Conservation (phyloP, 805 yeast species). For the Kodamaea lidongshanica region DNA sequence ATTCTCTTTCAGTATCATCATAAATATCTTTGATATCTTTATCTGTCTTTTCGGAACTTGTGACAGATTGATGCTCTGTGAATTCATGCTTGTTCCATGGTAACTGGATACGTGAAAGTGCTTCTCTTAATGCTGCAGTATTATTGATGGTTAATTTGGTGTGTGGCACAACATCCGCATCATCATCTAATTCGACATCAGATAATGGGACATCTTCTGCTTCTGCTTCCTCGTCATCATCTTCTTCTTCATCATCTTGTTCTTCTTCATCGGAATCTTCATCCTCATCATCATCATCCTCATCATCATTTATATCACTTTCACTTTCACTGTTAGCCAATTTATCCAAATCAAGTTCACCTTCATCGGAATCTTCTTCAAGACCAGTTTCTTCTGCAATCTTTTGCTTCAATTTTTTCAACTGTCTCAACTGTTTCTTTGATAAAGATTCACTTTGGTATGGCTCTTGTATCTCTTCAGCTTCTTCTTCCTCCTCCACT, state of each 20-base stretch:
- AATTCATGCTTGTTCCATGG: slow-evolving; percentile 66
- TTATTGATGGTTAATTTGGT: slow-evolving; percentile 87
- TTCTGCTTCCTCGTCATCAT: slow-evolving; percentile 55
- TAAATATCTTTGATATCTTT: slow-evolving; percentile 75
- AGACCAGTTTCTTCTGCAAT: slow-evolving; percentile 29
- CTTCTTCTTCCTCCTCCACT: slow-evolving; percentile 12
- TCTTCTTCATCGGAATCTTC: slow-evolving; percentile 51
- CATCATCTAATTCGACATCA: slow-evolving; percentile 88
- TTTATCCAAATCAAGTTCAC: slow-evolving; percentile 44
- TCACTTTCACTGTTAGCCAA: slow-evolving; percentile 53
- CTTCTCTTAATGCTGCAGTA: slow-evolving; percentile 69
- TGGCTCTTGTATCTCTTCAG: slow-evolving; percentile 23
- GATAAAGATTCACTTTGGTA: slow-evolving; percentile 50
- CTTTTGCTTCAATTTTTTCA: slow-evolving; percentile 43
- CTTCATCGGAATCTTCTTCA: slow-evolving; percentile 33
- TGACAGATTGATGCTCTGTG: slow-evolving; percentile 75
- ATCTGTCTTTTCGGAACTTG: slow-evolving; percentile 56
- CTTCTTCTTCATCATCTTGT: slow-evolving; percentile 60
- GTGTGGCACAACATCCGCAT: slow-evolving; percentile 90
- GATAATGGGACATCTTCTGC: slow-evolving; percentile 83
- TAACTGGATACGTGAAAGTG: slow-evolving; percentile 59
- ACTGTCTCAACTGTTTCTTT: slow-evolving; percentile 56
- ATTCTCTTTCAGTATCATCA: slow-evolving; percentile 93
- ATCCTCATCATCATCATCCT: slow-evolving; percentile 44
- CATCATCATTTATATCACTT: slow-evolving; percentile 31